Conservation (phyloP, 805 yeast genomes). For the Kluyveromyces wickerhamii region DNA sequence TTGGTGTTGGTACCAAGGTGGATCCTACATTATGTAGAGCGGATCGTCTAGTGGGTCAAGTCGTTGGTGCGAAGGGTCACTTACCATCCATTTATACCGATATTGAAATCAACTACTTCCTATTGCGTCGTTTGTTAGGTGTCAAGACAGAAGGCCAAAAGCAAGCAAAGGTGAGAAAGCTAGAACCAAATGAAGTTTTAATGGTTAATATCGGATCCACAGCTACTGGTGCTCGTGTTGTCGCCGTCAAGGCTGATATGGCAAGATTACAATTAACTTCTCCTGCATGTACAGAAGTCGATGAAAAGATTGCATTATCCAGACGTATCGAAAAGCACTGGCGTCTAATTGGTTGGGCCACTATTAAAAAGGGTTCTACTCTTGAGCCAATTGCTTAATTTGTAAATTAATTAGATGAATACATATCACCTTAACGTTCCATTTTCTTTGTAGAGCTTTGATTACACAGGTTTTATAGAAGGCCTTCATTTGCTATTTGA, state of each 20-base stretch:
- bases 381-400: conserved; percentile 56
- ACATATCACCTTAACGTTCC: conserved; percentile 4
- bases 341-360: conserved; percentile 99
- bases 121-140: conserved; percentile 93
- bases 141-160: conserved; percentile 97
- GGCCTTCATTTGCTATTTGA: conserved; percentile 7
- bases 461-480: no score
- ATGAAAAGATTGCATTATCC: conserved; percentile 96
- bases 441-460: conserved; percentile 4
- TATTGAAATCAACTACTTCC: conserved; percentile 93
- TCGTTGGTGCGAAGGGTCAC: conserved; percentile 94
- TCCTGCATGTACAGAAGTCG: conserved; percentile 97
- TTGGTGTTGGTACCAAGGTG: conserved; percentile 98
- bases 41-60: conserved; percentile 98
- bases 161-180: conserved; percentile 93
- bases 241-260: conserved; percentile 98
- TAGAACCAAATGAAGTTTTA: conserved; percentile 88
- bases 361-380: conserved; percentile 88
- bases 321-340: conserved; percentile 99
- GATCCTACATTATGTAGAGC: conserved; percentile 99
- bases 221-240: conserved; percentile 98
- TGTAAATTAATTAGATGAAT: conserved; percentile 6
- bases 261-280: conserved; percentile 94
- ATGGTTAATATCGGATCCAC: conserved; percentile 99
- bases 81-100: conserved; percentile 95